Evolutionary conservation across 2,329 filamentous ascomycete species (phyloP).

Genomic region (Fusarium brachygibbosum): DNA sequence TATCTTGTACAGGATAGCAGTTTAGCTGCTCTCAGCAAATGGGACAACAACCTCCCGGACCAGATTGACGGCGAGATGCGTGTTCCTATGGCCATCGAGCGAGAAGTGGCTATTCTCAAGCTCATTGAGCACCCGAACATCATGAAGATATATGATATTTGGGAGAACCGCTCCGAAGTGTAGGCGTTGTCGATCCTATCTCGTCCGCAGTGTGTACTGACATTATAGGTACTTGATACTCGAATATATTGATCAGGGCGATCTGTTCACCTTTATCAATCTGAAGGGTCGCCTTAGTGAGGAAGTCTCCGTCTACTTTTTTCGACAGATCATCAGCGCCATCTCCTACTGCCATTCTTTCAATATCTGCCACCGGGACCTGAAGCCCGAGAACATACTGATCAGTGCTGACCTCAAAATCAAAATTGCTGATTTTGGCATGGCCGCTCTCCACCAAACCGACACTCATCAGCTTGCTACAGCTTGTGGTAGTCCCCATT

Average conservation of each 20-base stretch:
- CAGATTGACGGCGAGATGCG: conserved; percentile 72
- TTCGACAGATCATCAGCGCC: conserved; percentile 92
- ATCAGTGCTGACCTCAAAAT: conserved; percentile 81
- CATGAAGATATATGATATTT: conserved; percentile 94
- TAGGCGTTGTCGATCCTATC: conserved; percentile 58
- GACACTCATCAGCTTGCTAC: conserved; percentile 84
- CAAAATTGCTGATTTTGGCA: conserved; percentile 97
- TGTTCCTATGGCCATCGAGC: conserved; percentile 90
- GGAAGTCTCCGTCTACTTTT: conserved; percentile 84
- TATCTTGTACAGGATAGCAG: conserved; percentile 88
- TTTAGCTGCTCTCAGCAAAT: conserved; percentile 83
- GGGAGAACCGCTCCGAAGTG: conserved; percentile 97
- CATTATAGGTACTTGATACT: conserved; percentile 85
- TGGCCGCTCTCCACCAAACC: conserved; percentile 91
- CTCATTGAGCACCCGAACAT: conserved; percentile 95
- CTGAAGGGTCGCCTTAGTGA: conserved; percentile 80
- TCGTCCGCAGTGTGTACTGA: conserved; percentile 18
- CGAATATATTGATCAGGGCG: conserved; percentile 84
- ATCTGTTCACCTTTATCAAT: conserved; percentile 90
- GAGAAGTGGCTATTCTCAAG: conserved; percentile 97
- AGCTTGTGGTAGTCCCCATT: conserved; percentile 96
- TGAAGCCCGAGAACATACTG: conserved; percentile 98
- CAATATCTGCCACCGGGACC: conserved; percentile 94
- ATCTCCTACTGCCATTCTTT: conserved; percentile 94
- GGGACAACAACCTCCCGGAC: conserved; percentile 70